These are phyloP conservation scores for Fraxinus americana DNA, from an alignment of 257 asterid genomes.

Conservation along the genomic window DNA sequence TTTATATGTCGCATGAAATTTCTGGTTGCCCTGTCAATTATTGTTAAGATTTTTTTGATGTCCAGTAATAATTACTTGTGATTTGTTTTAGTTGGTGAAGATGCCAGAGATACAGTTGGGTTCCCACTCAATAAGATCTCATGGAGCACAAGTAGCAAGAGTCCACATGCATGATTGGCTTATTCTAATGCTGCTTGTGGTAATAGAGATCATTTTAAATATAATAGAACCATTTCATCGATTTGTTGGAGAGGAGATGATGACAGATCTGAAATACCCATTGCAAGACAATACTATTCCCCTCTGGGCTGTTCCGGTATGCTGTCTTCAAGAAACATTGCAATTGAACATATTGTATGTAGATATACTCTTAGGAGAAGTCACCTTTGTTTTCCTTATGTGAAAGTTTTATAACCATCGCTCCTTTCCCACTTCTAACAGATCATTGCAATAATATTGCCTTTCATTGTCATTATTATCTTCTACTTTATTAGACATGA, in stretches of 20 bases:
- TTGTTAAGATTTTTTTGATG: not conserved
- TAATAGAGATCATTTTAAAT: slow-evolving; percentile 64
- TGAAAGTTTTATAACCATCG: slow-evolving; percentile 23
- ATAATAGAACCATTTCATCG: slow-evolving; percentile 94
- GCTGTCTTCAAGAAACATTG: slow-evolving; percentile 17
- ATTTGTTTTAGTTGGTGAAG: slow-evolving; percentile 42
- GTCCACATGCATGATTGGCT: slow-evolving; percentile 96
- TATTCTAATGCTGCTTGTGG: slow-evolving; percentile 81
- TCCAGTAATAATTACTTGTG: not conserved
- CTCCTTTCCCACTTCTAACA: slow-evolving; percentile 35
- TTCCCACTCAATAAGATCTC: slow-evolving; percentile 78
- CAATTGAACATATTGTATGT: slow-evolving; percentile 13
- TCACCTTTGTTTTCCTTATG: not conserved
- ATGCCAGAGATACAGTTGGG: slow-evolving; percentile 97
- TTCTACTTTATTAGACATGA: slow-evolving; percentile 73
- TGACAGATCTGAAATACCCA: slow-evolving; percentile 90
- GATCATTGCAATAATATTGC: slow-evolving; percentile 75
- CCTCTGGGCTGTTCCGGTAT: slow-evolving; percentile 93
- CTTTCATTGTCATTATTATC: slow-evolving; percentile 52
- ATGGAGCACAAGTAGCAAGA: slow-evolving; percentile 80
- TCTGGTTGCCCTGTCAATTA: not conserved
- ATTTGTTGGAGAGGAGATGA: slow-evolving; percentile 85
- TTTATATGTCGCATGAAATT: not conserved
- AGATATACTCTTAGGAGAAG: slow-evolving; percentile 1
- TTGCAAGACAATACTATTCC: slow-evolving; percentile 81